These are phyloP conservation scores for Calcarisporium arbuscula DNA, from an alignment of 2,329 filamentous ascomycete genomes.

Conservation along the genomic window DNA sequence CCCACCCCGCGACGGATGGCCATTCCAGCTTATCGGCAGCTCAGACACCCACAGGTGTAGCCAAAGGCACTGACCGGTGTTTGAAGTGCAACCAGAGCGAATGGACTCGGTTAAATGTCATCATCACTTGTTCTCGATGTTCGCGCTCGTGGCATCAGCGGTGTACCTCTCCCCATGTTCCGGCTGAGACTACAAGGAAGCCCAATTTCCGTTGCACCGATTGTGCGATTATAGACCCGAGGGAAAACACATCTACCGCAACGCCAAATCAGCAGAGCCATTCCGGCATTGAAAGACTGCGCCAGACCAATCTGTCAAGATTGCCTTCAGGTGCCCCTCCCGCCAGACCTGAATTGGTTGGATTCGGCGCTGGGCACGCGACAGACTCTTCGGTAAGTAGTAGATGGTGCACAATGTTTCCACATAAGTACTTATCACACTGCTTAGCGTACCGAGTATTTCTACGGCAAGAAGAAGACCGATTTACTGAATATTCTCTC, in stretches of 20 bases:
- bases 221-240: constrained; percentile 8
- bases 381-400: constrained; percentile 26
- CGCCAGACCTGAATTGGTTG: constrained; percentile 29
- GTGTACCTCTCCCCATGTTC: constrained; percentile 13
- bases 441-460: constrained; percentile 31
- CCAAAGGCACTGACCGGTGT: constrained; percentile 2
- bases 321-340: constrained; percentile 26
- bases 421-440: too few species aligned
- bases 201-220: constrained; percentile 13
- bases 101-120: constrained; percentile 1
- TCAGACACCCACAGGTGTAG: too few species aligned
- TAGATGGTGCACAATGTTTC: background rate
- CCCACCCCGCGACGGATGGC: constrained; percentile 5
- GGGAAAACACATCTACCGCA: too few species aligned
- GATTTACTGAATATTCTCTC: constrained; percentile 34
- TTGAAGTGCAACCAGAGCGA: constrained; percentile 12
- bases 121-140: constrained; percentile 17
- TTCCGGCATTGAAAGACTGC: constrained; percentile 22
- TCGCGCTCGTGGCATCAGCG: constrained; percentile 17
- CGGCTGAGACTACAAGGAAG: constrained; percentile 3
- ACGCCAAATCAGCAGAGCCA: constrained; percentile 10
- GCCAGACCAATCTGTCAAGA: constrained; percentile 23
- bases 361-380: constrained; percentile 29
- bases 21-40: too few species aligned
- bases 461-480: constrained; percentile 27